These are phyloP conservation scores for Kwoniella sp. DNA, from an alignment of 768 basidiomycete genomes.

Conservation along the genomic window DNA sequence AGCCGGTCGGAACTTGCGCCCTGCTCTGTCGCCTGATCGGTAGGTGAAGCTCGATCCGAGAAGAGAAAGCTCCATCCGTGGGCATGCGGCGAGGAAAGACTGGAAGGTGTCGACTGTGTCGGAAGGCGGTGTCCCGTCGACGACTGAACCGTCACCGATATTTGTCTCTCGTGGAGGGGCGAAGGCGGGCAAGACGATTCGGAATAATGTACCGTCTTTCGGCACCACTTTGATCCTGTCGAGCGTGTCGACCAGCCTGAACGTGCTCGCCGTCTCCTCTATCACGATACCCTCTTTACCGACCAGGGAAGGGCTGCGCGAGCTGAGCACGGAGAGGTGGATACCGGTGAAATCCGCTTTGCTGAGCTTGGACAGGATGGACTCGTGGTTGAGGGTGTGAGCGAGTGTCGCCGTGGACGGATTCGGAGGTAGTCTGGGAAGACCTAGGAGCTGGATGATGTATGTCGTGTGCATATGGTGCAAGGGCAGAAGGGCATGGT, in stretches of 20 bases:
- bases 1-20: slow-evolving; percentile 42
- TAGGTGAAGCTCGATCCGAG: slow-evolving; percentile 38
- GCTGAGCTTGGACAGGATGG: slow-evolving; percentile 29
- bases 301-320: slow-evolving; percentile 28
- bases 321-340: slow-evolving; percentile 15
- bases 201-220: slow-evolving; percentile 41
- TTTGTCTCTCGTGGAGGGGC: too few relatives aligned
- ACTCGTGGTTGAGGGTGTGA: slow-evolving; percentile 18
- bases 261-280: slow-evolving; percentile 46
- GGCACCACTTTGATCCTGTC: slow-evolving; percentile 35
- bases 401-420: not conserved
- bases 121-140: too few relatives aligned
- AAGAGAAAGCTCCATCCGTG: slow-evolving; percentile 34
- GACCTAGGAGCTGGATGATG: slow-evolving; percentile 25
- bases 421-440: slow-evolving; percentile 16
- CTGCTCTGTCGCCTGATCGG: slow-evolving; percentile 41
- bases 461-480: slow-evolving; percentile 41
- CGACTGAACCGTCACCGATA: too few relatives aligned
- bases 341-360: slow-evolving; percentile 49
- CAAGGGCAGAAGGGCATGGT: slow-evolving; percentile 33
- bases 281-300: slow-evolving; percentile 38
- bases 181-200: slow-evolving; percentile 39
- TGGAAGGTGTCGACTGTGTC: too few relatives aligned
- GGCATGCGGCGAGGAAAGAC: slow-evolving; percentile 10
- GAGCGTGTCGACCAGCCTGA: slow-evolving; percentile 34